Base-by-base conservation (phyloP, 2,329 filamentous ascomycete genomes). In the Dryadomyces quercus-mongolicae region DNA sequence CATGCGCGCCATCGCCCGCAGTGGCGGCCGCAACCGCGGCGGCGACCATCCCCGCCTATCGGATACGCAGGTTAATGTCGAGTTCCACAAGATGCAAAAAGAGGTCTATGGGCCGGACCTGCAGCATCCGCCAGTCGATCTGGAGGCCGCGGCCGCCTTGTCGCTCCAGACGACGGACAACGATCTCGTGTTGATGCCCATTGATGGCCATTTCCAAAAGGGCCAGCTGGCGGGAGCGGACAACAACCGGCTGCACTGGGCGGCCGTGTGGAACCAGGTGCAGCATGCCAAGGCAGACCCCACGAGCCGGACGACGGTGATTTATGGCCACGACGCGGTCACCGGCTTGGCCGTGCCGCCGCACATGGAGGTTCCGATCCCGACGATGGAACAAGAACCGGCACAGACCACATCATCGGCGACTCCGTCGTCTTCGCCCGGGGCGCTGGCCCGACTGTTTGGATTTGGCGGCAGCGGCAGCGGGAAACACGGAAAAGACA, bases 251-350 rank as follows among this genome's bases (percentile, higher is more conserved):
- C 34, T 58, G 38, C 77, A 77, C 15, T 94, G 88, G 88, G 75
- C 81, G 52, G 77, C 83, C 61, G 68, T 71, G 8, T 84, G 81
- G 81, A 77, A 82, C 62, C 69, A 69, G 54, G 66, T 68, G 55
- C 77, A 83, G 61, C 66, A 65, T 53, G 62, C 63, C 25, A 56
- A 65, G 2, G 54, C 58, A 12, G 50, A 49, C 22, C 56, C 48
- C 58, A 49, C 58, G 13, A 60, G 68, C 34, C 73, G 78, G 10
- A 79, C 74, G 44, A 88, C 86, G 1, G 85, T 95, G 44, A 76
- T 95, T 55, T 96, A 95, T 67, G 91, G 91, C 5, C 92, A 97
- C 65, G 88, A 96, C 65, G 80, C 88, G 21, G 83, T 84, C 62
- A 70, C 71, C 2, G 90, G 89, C 0, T 76, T 94, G 77, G 78